A percentile compares a stretch with the other conserved stretches of the same genome.
Conservation (phyloP, 805 yeast species). For the Metschnikowia noctiluminum region DNA sequence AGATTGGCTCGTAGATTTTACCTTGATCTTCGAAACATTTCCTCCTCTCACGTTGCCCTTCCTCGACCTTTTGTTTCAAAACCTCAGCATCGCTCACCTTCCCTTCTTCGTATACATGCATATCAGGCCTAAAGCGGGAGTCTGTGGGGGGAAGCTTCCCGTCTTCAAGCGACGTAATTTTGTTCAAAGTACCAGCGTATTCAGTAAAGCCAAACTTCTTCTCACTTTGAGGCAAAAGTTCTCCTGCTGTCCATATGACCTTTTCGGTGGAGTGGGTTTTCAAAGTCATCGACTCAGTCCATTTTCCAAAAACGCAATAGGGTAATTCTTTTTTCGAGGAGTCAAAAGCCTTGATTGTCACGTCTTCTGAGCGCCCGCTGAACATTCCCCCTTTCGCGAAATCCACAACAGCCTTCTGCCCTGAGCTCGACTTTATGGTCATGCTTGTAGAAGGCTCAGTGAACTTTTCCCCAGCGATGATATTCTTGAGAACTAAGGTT, state of each 20-base stretch:
- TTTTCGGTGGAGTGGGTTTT: slow-evolving; percentile 39
- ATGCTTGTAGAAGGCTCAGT: slow-evolving; percentile 77
- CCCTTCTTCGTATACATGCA: slow-evolving; percentile 67
- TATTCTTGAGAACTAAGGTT: slow-evolving; percentile 73
- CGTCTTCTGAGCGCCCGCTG: slow-evolving; percentile 72
- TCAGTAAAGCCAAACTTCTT: slow-evolving; percentile 82
- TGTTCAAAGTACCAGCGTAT: slow-evolving; percentile 79
- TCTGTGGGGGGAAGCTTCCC: slow-evolving; percentile 77
- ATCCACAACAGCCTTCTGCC: slow-evolving; percentile 64
- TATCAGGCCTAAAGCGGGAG: slow-evolving; percentile 87
- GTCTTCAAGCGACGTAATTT: slow-evolving; percentile 68
- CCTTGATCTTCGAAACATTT: slow-evolving; percentile 48
- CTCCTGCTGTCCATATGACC: slow-evolving; percentile 68
- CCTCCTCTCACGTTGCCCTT: slow-evolving; percentile 75
- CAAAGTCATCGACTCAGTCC: slow-evolving; percentile 70
- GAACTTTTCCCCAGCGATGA: slow-evolving; percentile 93
- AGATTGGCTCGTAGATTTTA: slow-evolving; percentile 52
- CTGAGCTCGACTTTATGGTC: slow-evolving; percentile 64
- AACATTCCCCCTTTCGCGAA: slow-evolving; percentile 85
- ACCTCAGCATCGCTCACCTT: slow-evolving; percentile 68
- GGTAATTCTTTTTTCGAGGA: slow-evolving; percentile 32
- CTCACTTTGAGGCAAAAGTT: slow-evolving; percentile 53
- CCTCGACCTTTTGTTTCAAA: slow-evolving; percentile 67
- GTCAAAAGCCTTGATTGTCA: slow-evolving; percentile 44
- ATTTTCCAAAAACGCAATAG: slow-evolving; percentile 63